phyloP scores from a whole-genome alignment of 345 rosid genomes.

The Physaria fendleri region DNA sequence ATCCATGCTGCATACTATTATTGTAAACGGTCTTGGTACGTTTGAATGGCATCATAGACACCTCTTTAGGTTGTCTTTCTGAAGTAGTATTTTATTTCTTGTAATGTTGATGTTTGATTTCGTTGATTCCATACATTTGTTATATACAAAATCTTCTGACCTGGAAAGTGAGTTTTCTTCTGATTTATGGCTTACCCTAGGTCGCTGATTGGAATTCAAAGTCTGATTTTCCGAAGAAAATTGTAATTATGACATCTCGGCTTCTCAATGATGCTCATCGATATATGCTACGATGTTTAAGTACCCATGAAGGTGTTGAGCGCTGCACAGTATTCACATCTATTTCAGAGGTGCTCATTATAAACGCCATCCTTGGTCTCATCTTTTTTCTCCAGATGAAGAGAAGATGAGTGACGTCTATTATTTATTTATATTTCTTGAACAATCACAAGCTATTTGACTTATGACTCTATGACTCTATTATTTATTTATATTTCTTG shows the following conservation, averaged over 20 bases:
- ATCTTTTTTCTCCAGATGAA: neutral
- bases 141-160: neutral
- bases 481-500: neutral
- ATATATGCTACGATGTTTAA: constrained; percentile 72
- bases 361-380: constrained; percentile 1
- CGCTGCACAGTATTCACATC: constrained; percentile 63
- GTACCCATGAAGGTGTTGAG: constrained; percentile 47
- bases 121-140: neutral
- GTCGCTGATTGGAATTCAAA: constrained; percentile 70
- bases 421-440: neutral
- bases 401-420: neutral
- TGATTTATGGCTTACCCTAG: constrained; percentile 24
- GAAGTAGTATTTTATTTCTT: neutral
- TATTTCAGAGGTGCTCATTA: constrained; percentile 71
- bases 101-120: neutral
- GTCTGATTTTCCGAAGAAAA: constrained; percentile 37
- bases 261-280: constrained; percentile 91
- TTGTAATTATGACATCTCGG: constrained; percentile 73
- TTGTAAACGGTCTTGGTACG: neutral
- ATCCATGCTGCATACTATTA: too few species aligned
- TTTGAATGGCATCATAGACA: neutral
- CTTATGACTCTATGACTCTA: neutral
- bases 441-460: constrained; percentile 4
- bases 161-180: neutral
- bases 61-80: neutral